These are phyloP conservation scores for Zygosaccharomyces pseudobailii DNA, from an alignment of 1,139 yeast genomes.

Conservation along the genomic window DNA sequence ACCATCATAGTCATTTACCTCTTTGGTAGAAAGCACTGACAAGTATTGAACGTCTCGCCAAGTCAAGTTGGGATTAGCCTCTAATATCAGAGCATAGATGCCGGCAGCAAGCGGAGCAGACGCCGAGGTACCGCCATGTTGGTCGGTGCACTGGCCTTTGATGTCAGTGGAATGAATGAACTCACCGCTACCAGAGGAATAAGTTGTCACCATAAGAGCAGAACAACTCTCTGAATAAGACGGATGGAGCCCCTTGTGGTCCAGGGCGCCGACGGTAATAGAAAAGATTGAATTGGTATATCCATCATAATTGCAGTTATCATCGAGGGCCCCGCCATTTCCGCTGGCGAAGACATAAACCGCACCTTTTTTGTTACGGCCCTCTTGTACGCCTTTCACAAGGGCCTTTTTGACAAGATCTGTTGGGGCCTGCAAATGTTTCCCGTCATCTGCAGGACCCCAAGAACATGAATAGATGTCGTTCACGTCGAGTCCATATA, in stretches of 20 bases:
- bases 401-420: conserved; percentile 73
- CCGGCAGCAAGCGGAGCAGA: conserved; percentile 99
- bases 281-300: conserved; percentile 95
- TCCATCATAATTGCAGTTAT: conserved; percentile 95
- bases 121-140: conserved; percentile 96
- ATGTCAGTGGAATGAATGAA: conserved; percentile 90
- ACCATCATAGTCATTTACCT: conserved; percentile 62
- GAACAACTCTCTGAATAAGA: conserved; percentile 88
- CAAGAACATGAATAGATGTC: conserved; percentile 96
- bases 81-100: conserved; percentile 72
- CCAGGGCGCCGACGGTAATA: conserved; percentile 93
- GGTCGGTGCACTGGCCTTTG: conserved; percentile 59
- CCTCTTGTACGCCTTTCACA: conserved; percentile 77
- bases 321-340: conserved; percentile 79
- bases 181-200: conserved; percentile 87
- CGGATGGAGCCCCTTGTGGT: conserved; percentile 80
- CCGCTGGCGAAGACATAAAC: conserved; percentile 95
- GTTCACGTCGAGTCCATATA: conserved; percentile 72
- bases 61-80: conserved; percentile 78
- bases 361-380: conserved; percentile 78
- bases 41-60: conserved; percentile 97
- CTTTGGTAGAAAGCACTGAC: conserved; percentile 67
- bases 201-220: conserved; percentile 94
- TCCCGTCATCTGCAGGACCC: conserved; percentile 98
- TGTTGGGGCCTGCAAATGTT: conserved; percentile 80